Percentiles rank a stretch among this genome's conserved stretches.
These are phyloP conservation scores for Ploettnerulaceae sp. DNA, from an alignment of 2,329 filamentous ascomycete genomes.

Conservation along the genomic window DNA sequence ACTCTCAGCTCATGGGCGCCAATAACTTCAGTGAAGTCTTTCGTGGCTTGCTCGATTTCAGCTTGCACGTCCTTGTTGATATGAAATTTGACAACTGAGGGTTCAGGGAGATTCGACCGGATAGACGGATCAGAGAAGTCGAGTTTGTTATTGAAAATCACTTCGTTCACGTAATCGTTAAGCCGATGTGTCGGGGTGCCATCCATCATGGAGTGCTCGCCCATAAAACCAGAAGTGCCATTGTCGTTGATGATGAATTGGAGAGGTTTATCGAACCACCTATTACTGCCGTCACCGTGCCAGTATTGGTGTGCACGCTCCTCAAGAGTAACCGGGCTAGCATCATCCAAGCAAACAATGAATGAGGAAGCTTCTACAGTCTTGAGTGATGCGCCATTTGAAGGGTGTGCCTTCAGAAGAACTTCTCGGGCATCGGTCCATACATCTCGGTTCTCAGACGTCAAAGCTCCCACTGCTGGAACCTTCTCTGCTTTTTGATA, in stretches of 20 bases:
- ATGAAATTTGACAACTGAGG: slow-evolving; percentile 71
- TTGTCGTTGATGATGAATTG: slow-evolving; percentile 99
- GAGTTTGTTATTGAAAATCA: slow-evolving; percentile 91
- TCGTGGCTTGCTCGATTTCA: slow-evolving; percentile 73
- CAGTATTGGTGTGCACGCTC: slow-evolving; percentile 96
- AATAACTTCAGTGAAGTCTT: slow-evolving; percentile 78
- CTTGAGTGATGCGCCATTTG: slow-evolving; percentile 73
- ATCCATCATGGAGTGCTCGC: slow-evolving; percentile 99
- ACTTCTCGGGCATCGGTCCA: slow-evolving; percentile 81
- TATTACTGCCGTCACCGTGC: slow-evolving; percentile 93
- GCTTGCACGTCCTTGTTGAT: slow-evolving; percentile 67
- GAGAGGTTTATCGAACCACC: slow-evolving; percentile 96
- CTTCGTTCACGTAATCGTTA: slow-evolving; percentile 88
- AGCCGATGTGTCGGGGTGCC: slow-evolving; percentile 95
- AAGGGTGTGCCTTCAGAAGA: slow-evolving; percentile 69
- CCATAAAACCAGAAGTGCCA: slow-evolving; percentile 94
- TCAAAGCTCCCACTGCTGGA: slow-evolving; percentile 76
- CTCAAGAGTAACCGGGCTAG: slow-evolving; percentile 84
- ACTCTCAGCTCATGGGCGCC: slow-evolving; percentile 85
- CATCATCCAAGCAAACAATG: slow-evolving; percentile 88
- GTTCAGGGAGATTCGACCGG: slow-evolving; percentile 80
- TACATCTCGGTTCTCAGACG: slow-evolving; percentile 86
- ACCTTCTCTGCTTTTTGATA: slow-evolving; percentile 71
- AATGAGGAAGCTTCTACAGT: slow-evolving; percentile 87
- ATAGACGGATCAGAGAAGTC: slow-evolving; percentile 76